Conservation (phyloP, 2,329 filamentous ascomycete species). For the Chaetomiaceae sp. region DNA sequence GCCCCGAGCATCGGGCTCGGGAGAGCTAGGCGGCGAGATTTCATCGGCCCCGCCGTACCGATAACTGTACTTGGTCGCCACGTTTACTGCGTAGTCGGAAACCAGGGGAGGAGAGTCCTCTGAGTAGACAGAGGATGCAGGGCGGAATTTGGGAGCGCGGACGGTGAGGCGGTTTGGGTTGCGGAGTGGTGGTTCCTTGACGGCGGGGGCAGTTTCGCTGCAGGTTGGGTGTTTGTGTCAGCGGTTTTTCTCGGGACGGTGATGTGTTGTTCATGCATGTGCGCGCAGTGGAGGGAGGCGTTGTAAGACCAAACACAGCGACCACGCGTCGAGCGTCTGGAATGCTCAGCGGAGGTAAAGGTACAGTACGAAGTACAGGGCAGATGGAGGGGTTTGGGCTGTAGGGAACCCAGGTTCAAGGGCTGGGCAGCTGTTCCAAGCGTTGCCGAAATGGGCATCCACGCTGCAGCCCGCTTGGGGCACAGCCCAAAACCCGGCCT, state of each 20-base stretch:
- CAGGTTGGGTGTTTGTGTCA: constrained; percentile 26
- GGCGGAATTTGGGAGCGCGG: constrained; percentile 39
- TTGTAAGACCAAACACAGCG: background rate
- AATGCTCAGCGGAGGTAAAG: no score
- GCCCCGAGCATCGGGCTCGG: constrained; percentile 38
- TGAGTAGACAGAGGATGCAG: constrained; percentile 60
- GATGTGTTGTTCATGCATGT: background rate
- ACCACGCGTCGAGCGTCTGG: background rate
- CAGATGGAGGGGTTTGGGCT: constrained; percentile 8
- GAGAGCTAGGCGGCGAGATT: constrained; percentile 56
- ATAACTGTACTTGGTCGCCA: constrained; percentile 26
- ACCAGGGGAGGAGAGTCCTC: constrained; percentile 38
- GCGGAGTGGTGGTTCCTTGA: constrained; percentile 34
- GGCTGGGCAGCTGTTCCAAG: constrained; percentile 2
- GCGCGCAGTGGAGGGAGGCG: background rate
- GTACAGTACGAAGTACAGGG: no score
- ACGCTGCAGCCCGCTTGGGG: constrained; percentile 11
- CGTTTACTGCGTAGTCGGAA: constrained; percentile 31
- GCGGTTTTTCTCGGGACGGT: constrained; percentile 1
- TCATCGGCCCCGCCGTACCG: constrained; percentile 28
- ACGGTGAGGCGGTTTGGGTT: constrained; percentile 34
- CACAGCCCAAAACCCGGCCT: constrained; percentile 4
- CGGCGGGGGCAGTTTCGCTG: constrained; percentile 32
- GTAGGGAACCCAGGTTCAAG: background rate
- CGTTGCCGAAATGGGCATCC: constrained; percentile 16